Evolutionary conservation across 202 grass and related monocot genomes (phyloP), one percentile per base, ranked within the genome.

Genomic region (Setaria viridis): DNA sequence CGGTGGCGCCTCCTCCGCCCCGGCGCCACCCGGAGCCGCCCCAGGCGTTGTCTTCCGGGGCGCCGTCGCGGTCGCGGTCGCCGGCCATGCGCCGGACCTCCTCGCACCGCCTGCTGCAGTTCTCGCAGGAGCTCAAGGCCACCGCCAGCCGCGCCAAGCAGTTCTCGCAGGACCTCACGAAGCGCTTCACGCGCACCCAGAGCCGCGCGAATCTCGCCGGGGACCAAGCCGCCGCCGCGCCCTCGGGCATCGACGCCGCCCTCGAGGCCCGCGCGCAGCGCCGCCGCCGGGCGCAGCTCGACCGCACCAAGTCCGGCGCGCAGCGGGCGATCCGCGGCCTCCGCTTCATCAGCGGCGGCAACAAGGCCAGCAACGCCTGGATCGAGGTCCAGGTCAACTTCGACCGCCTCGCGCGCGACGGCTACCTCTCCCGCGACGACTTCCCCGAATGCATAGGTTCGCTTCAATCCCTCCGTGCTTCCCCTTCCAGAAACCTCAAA

Each of bases 401-500:
- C 83, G 86, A 91, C 79, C 82, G 86, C 71, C 94, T 99, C 88
- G 75, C 92, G 14, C 86, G 77, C 79, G 88, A 87, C 19, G 97
- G 92, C 11, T 81, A 47, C 82, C 89, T 99, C 85, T 80, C 85
- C 87, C 93, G 93, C 49, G 87, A 85, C 84, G 88, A 93, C 60
- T 99, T 99, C 78, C 91, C 90, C 42, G 72, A 99, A 92, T 99
- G 97, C 94, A 93, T 99, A 84, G 93, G 97, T 95, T 62, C 46
- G 6, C 51, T 35, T 21, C 53, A 55, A 2, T 67, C 35, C 25
- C 25, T 25, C 25, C 25, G 25, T 25, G 55, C 17, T 10, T 3
- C 10, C 5, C 9, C 3, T 32, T 32, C 25, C 19, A 3, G 11
- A 43, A 60, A 6, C 64, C 7, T 5, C 70, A 49, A 73, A 33